A percentile compares a stretch with the other conserved stretches of the same genome.
These are phyloP conservation scores for Podila horticola DNA, from an alignment of 192 early-diverging fungal genomes.

Conservation along the genomic window DNA sequence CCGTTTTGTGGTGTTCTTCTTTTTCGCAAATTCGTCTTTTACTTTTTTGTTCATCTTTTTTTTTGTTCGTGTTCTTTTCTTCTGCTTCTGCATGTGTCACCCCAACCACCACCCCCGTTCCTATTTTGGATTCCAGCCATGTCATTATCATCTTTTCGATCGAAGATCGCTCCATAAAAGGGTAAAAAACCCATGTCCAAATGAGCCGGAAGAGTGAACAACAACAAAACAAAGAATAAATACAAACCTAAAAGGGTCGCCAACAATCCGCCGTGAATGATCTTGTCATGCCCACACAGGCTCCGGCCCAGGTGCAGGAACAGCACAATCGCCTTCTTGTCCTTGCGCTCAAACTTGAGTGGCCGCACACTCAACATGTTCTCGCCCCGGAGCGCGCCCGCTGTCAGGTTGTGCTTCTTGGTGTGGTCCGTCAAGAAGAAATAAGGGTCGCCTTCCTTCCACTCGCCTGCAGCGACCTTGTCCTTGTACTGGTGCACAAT, in stretches of 20 bases:
- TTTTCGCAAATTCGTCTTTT: no score
- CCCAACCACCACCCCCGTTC: no score
- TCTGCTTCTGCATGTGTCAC: no score
- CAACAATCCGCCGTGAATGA: slow-evolving; percentile 83
- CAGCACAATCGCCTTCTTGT: slow-evolving; percentile 53
- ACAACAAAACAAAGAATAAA: background rate
- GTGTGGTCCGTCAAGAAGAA: slow-evolving; percentile 37
- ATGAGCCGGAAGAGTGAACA: background rate
- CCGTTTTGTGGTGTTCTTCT: no score
- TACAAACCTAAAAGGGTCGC: slow-evolving; percentile 65
- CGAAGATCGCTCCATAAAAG: background rate
- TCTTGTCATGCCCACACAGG: slow-evolving; percentile 81
- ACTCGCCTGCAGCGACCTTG: slow-evolving; percentile 26
- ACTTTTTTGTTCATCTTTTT: no score
- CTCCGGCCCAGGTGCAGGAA: slow-evolving; percentile 78
- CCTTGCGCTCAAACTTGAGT: slow-evolving; percentile 65
- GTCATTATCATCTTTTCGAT: background rate
- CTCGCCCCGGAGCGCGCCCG: slow-evolving; percentile 62
- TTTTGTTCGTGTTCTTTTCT: no score
- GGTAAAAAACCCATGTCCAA: background rate
- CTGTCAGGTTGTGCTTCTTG: slow-evolving; percentile 48
- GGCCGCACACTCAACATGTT: slow-evolving; percentile 65
- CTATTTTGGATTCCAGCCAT: background rate
- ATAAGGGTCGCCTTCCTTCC: slow-evolving; percentile 38
- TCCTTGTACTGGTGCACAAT: slow-evolving; percentile 34